phyloP scores from a whole-genome alignment of 2,329 filamentous ascomycete genomes.

The Penicillium sp. region DNA sequence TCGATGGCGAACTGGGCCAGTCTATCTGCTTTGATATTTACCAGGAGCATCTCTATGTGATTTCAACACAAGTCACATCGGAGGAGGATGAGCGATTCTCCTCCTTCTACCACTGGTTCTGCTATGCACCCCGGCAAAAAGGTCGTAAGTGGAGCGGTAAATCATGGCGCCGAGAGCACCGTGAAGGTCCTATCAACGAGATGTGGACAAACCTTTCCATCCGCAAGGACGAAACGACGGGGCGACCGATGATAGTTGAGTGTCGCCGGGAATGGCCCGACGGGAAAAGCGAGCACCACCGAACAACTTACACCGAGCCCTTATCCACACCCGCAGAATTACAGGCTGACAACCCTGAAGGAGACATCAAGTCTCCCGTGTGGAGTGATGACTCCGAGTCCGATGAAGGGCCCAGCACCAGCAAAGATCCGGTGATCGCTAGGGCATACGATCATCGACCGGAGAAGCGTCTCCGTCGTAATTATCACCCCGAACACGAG shows the following conservation, averaged over 20 bases:
- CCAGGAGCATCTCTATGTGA: conserved; percentile 65
- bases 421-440: conserved; percentile 29
- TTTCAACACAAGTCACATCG: conserved; percentile 66
- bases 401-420: conserved; percentile 15
- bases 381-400: not conserved
- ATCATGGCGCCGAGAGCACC: conserved; percentile 67
- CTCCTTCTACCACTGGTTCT: conserved; percentile 69
- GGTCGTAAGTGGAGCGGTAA: conserved; percentile 46
- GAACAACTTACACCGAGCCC: conserved; percentile 65
- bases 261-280: conserved; percentile 67
- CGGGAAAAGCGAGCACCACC: conserved; percentile 59
- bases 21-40: conserved; percentile 73
- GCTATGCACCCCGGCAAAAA: conserved; percentile 57
- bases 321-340: conserved; percentile 36
- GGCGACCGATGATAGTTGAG: conserved; percentile 65
- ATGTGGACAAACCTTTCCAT: conserved; percentile 70
- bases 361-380: not conserved
- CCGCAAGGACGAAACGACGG: conserved; percentile 60
- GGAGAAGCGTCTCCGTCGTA: conserved; percentile 39
- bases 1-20: conserved; percentile 59
- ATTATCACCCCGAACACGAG: conserved; percentile 46
- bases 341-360: conserved; percentile 7
- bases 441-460: conserved; percentile 40
- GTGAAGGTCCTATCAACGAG: conserved; percentile 72
- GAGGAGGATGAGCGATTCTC: conserved; percentile 66